Conservation (phyloP, 2,329 filamentous ascomycete species). For the Fusarium falciforme region DNA sequence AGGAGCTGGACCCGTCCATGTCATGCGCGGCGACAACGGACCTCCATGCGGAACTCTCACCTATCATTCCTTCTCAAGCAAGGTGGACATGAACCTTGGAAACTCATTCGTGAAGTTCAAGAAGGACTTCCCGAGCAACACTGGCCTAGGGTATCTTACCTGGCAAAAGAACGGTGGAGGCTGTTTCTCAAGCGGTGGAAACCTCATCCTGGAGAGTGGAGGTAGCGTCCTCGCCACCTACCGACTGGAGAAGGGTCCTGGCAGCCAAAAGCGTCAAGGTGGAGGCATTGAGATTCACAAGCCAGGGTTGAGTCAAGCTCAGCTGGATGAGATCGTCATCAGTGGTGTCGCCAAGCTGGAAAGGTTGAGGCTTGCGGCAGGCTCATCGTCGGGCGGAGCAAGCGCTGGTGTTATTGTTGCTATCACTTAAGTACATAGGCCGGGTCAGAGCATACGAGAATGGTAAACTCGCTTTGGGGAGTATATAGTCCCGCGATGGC, state of each 20-base stretch:
- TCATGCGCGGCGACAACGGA: background rate
- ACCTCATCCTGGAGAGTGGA: background rate
- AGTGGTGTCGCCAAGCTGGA: background rate
- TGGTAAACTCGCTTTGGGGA: background rate
- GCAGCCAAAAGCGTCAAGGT: background rate
- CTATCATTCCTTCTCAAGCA: background rate
- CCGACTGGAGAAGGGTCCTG: background rate
- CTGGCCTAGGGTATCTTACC: background rate
- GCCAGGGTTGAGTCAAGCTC: background rate
- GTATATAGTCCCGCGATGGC: background rate
- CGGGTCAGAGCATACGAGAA: too few species aligned
- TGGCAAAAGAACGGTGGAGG: background rate
- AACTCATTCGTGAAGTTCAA: background rate
- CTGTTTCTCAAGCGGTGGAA: background rate
- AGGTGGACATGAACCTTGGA: background rate
- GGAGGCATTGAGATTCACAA: conserved; percentile 1
- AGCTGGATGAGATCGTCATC: conserved; percentile 1
- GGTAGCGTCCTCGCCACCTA: background rate
- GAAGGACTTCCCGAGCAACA: background rate
- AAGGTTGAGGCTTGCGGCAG: background rate
- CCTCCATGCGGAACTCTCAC: background rate
- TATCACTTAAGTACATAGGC: background rate
- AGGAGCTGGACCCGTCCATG: background rate
- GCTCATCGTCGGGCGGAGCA: background rate
- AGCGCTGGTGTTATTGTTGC: background rate